A percentile compares a stretch with the other conserved stretches of the same genome.
Evolutionary conservation across 805 yeast species (phyloP).

Genomic region (Monosporozyma yasuniensis): DNA sequence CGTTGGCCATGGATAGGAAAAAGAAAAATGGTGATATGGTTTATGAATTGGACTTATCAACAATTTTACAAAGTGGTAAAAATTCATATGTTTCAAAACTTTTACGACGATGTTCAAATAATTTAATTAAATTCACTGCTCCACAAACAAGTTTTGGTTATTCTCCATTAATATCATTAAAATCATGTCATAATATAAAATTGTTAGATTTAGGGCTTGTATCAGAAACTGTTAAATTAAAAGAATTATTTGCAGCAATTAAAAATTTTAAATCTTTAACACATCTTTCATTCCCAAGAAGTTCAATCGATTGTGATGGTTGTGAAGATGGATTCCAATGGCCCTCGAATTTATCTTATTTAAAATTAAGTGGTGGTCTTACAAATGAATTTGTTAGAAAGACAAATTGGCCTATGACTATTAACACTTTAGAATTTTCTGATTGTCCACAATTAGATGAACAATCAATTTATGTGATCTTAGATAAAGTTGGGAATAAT

Average conservation of each 20-base stretch:
- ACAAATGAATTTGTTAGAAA: slow-evolving; percentile 66
- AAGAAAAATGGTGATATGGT: slow-evolving; percentile 50
- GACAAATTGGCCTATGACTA: slow-evolving; percentile 64
- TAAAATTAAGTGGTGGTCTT: slow-evolving; percentile 83
- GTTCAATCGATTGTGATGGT: slow-evolving; percentile 65
- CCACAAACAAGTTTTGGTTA: slow-evolving; percentile 94
- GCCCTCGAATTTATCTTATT: slow-evolving; percentile 69
- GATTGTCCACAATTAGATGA: slow-evolving; percentile 78
- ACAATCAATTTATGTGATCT: slow-evolving; percentile 51
- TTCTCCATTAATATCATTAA: slow-evolving; percentile 76
- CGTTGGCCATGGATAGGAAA: slow-evolving; percentile 43
- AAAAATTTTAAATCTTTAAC: slow-evolving; percentile 52
- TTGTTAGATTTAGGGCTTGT: slow-evolving; percentile 75
- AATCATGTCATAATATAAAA: slow-evolving; percentile 55
- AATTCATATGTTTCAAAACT: slow-evolving; percentile 82
- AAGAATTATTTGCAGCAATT: slow-evolving; percentile 71
- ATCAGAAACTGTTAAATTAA: slow-evolving; percentile 79
- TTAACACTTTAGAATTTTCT: slow-evolving; percentile 65
- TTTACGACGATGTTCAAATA: slow-evolving; percentile 63
- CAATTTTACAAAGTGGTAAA: slow-evolving; percentile 82
- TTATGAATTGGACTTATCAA: slow-evolving; percentile 58
- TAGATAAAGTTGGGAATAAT: slow-evolving; percentile 57
- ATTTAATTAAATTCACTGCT: slow-evolving; percentile 64
- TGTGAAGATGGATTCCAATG: slow-evolving; percentile 38
- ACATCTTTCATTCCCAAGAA: slow-evolving; percentile 78